phyloP scores from a whole-genome alignment of 495 filamentous ascomycete species.

The Choiromyces venosus region DNA sequence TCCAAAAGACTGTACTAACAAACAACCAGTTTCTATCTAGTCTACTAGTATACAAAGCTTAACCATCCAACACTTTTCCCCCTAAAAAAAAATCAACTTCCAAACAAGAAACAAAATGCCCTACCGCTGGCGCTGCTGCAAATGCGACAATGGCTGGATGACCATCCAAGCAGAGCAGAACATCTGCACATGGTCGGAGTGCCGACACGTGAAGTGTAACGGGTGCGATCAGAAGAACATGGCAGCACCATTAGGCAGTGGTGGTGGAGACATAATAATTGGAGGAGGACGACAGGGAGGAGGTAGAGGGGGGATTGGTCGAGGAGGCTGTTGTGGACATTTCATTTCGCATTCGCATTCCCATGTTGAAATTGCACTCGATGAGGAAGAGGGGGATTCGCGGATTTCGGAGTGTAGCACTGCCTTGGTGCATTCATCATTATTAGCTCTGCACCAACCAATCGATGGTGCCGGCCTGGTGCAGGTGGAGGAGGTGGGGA shows the following conservation, averaged over 20 bases:
- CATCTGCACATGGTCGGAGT: constrained; percentile 33
- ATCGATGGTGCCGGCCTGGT: too few species aligned
- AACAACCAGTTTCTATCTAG: too few species aligned
- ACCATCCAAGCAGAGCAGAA: constrained; percentile 31
- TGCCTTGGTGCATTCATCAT: background rate
- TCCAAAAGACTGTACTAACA: too few species aligned
- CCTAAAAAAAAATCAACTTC: background rate
- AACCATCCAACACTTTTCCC: background rate
- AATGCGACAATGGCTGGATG: constrained; percentile 37
- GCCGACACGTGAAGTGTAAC: constrained; percentile 32
- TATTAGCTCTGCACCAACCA: background rate
- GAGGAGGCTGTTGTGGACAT: background rate
- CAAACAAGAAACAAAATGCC: constrained; percentile 22
- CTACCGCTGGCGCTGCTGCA: constrained; percentile 35
- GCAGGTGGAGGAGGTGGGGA: too few species aligned
- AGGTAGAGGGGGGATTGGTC: background rate
- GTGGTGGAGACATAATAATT: background rate
- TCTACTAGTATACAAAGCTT: background rate
- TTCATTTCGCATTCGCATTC: background rate
- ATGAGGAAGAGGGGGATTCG: background rate
- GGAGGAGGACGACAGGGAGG: too few species aligned
- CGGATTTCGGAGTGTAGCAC: background rate
- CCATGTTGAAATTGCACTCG: background rate
- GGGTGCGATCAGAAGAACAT: constrained; percentile 33
- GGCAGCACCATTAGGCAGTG: constrained; percentile 17